Conservation (phyloP, 2,329 filamentous ascomycete genomes). For the Fusarium nodosum region DNA sequence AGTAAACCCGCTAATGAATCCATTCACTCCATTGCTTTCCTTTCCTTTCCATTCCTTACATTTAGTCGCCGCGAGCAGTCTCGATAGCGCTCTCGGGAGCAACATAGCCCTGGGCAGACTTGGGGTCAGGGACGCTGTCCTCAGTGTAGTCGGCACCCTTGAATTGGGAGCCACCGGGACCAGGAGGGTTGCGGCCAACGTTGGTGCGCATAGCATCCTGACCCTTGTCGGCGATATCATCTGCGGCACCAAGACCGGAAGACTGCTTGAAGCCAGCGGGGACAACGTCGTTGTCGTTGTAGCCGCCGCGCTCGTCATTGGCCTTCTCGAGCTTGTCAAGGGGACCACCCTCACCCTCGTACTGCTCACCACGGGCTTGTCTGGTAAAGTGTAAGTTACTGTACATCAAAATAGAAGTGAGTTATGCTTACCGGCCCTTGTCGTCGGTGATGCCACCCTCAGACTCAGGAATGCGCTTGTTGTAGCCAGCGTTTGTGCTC, state of each 20-base stretch:
- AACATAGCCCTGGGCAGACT: slow-evolving; percentile 58
- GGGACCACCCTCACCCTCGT: slow-evolving; percentile 60
- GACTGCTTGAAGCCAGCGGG: slow-evolving; percentile 43
- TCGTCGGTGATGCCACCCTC: slow-evolving; percentile 62
- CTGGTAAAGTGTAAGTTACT: slow-evolving; percentile 49
- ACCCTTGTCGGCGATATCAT: slow-evolving; percentile 55
- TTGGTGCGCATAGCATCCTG: slow-evolving; percentile 57
- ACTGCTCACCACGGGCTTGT: slow-evolving; percentile 60
- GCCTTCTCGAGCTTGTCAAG: slow-evolving; percentile 55
- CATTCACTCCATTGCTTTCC: slow-evolving; percentile 1
- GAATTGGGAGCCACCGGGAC: slow-evolving; percentile 56
- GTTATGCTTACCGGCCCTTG: slow-evolving; percentile 58
- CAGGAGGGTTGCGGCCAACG: slow-evolving; percentile 54
- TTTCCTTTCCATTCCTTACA: not conserved
- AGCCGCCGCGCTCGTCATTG: slow-evolving; percentile 52
- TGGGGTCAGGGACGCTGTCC: slow-evolving; percentile 58
- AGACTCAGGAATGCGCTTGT: slow-evolving; percentile 61
- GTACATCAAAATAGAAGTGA: not conserved
- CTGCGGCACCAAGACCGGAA: slow-evolving; percentile 42
- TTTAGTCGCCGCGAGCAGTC: slow-evolving; percentile 47
- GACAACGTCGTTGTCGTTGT: slow-evolving; percentile 57
- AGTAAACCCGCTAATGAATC: slow-evolving; percentile 18
- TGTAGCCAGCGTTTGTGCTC: slow-evolving; percentile 61
- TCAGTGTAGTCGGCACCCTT: slow-evolving; percentile 59
- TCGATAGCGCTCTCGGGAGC: slow-evolving; percentile 59